Percentiles rank a stretch among this genome's conserved stretches.
Evolutionary conservation across 192 early-diverging fungal genomes (phyloP).

Genomic region (Umbelopsis isabellina): DNA sequence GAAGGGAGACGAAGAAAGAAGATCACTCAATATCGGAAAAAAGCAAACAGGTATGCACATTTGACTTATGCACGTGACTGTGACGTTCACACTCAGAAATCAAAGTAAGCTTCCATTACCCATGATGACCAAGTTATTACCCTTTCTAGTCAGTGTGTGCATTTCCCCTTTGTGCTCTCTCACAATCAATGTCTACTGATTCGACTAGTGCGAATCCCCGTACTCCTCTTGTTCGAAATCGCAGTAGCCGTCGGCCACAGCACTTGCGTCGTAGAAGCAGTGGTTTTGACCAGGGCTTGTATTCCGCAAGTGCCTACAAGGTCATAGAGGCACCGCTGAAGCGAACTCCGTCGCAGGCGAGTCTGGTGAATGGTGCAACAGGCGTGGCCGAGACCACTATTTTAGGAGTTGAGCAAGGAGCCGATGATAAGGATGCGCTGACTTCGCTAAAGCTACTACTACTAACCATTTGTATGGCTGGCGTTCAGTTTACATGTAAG

Average conservation of each 20-base stretch:
- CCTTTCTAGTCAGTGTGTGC: conserved; percentile 2
- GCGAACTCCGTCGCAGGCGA: not conserved
- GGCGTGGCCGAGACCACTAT: not conserved
- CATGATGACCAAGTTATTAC: not conserved
- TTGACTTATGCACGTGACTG: too few relatives aligned
- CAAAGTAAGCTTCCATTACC: too few relatives aligned
- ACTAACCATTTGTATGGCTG: conserved; percentile 62
- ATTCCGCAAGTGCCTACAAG: conserved; percentile 17
- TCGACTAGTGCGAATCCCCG: conserved; percentile 13
- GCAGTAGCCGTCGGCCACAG: conserved; percentile 6
- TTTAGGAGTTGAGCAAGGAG: not conserved
- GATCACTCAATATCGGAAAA: conserved; percentile 18
- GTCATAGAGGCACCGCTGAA: conserved; percentile 18
- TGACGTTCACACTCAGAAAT: too few relatives aligned
- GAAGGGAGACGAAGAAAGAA: conserved; percentile 4
- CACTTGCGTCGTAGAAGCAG: conserved; percentile 6
- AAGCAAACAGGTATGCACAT: not conserved
- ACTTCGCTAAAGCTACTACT: conserved; percentile 32
- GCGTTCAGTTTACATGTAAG: conserved; percentile 75
- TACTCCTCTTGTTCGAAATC: conserved; percentile 1
- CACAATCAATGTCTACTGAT: conserved; percentile 1
- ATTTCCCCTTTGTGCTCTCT: conserved; percentile 4
- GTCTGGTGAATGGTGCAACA: not conserved
- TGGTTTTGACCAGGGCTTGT: conserved; percentile 17
- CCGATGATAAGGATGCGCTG: conserved; percentile 13